These are phyloP conservation scores for Thermomucor indicae-seudaticae DNA, from an alignment of 371 early-diverging fungal species.

Conservation along the genomic window DNA sequence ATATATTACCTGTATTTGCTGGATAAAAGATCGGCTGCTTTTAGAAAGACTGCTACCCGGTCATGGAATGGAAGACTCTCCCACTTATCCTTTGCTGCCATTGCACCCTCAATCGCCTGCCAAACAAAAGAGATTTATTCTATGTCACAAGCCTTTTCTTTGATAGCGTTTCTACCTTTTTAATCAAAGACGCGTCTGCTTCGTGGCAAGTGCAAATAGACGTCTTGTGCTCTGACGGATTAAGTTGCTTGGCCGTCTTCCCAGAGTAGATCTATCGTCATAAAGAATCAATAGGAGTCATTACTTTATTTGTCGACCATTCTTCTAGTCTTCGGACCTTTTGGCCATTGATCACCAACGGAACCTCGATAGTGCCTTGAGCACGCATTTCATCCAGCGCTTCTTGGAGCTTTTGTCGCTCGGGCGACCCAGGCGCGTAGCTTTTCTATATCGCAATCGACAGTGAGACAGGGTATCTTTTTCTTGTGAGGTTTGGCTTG, in stretches of 20 bases:
- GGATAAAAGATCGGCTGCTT: slow-evolving; percentile 93
- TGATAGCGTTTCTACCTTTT: slow-evolving; percentile 31
- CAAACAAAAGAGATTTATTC: slow-evolving; percentile 3
- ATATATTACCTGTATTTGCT: slow-evolving; percentile 79
- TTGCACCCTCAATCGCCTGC: slow-evolving; percentile 87
- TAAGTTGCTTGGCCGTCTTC: slow-evolving; percentile 65
- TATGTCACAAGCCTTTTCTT: not conserved
- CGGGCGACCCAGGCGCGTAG: slow-evolving; percentile 81
- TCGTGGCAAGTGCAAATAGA: slow-evolving; percentile 84
- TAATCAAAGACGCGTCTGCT: slow-evolving; percentile 67
- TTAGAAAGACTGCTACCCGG: slow-evolving; percentile 94
- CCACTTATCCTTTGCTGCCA: slow-evolving; percentile 86
- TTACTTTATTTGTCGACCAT: not conserved
- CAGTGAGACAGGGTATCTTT: not conserved
- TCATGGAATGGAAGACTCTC: slow-evolving; percentile 93
- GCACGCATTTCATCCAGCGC: slow-evolving; percentile 77
- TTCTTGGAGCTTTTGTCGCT: slow-evolving; percentile 69
- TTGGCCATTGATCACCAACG: slow-evolving; percentile 84
- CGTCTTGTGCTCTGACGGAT: slow-evolving; percentile 82
- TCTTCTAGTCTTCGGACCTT: slow-evolving; percentile 40
- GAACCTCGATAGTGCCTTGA: slow-evolving; percentile 74
- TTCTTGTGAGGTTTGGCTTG: not conserved
- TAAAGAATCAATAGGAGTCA: not conserved
- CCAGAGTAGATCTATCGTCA: slow-evolving; percentile 65
- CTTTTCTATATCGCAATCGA: slow-evolving; percentile 38